These are phyloP conservation scores for Metarhizium album DNA, from an alignment of 2,329 filamentous ascomycete genomes.

Conservation along the genomic window DNA sequence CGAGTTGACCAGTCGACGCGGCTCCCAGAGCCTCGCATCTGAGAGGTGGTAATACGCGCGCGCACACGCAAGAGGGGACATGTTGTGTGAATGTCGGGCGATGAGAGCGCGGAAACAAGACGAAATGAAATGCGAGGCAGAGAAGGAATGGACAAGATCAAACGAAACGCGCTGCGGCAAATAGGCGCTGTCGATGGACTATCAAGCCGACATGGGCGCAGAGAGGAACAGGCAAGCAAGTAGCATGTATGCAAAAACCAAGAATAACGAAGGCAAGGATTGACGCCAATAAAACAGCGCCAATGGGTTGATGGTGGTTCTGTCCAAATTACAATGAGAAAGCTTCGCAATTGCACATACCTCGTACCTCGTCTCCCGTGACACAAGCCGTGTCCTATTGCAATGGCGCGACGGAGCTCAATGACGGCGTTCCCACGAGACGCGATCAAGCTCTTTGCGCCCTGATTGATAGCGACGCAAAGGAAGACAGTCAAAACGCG, in stretches of 20 bases:
- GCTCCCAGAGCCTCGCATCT: not conserved
- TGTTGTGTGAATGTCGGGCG: not conserved
- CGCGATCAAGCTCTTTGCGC: slow-evolving; percentile 11
- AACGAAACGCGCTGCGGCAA: too few relatives aligned
- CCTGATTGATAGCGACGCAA: slow-evolving; percentile 15
- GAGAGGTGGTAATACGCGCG: not conserved
- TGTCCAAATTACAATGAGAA: not conserved
- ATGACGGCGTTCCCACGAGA: slow-evolving; percentile 1
- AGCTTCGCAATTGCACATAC: slow-evolving; percentile 4
- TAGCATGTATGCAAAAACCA: not conserved
- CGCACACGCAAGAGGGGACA: not conserved
- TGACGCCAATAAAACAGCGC: not conserved
- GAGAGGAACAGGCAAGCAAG: not conserved
- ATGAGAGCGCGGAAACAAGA: not conserved
- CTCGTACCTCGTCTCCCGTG: slow-evolving; percentile 2
- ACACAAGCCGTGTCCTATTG: slow-evolving; percentile 2
- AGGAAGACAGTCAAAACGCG: slow-evolving; percentile 12
- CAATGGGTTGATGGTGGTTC: not conserved
- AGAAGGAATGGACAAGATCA: not conserved
- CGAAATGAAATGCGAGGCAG: not conserved
- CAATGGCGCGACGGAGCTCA: slow-evolving; percentile 10
- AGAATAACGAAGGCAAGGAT: not conserved
- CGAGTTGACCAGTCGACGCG: not conserved
- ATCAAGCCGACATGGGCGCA: too few relatives aligned
- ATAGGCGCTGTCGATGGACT: too few relatives aligned